phyloP scores from a whole-genome alignment of 768 basidiomycete genomes.

The Trametes villosa region DNA sequence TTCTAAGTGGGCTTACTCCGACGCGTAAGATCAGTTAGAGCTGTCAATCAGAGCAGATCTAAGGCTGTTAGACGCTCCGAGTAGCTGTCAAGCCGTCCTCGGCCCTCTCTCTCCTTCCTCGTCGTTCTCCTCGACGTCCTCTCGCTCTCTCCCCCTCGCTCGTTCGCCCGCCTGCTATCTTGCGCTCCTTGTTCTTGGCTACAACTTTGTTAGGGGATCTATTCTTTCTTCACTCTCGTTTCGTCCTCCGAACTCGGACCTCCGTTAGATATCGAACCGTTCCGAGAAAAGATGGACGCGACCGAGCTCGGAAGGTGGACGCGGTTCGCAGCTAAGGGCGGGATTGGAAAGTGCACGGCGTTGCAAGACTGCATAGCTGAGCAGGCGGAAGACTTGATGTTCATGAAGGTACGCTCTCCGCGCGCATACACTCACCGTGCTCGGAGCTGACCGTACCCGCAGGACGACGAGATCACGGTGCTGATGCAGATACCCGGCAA shows the following conservation, averaged over 20 bases:
- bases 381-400: slow-evolving; percentile 80
- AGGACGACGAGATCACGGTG: slow-evolving; percentile 83
- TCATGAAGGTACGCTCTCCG: slow-evolving; percentile 65
- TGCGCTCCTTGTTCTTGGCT: no score
- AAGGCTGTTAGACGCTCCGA: no score
- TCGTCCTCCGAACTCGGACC: no score
- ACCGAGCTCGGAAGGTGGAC: slow-evolving; percentile 79
- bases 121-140: no score
- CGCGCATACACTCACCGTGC: background rate
- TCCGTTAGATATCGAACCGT: background rate
- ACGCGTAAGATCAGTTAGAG: no score
- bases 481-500: slow-evolving; percentile 67
- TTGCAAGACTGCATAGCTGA: slow-evolving; percentile 76
- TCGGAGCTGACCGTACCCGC: slow-evolving; percentile 8
- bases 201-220: no score
- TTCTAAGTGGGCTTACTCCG: no score
- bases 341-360: slow-evolving; percentile 82
- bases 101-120: no score
- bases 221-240: background rate
- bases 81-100: no score
- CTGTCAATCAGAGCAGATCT: no score
- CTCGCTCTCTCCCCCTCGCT: no score
- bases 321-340: slow-evolving; percentile 83
- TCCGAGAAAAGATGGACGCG: slow-evolving; percentile 58
- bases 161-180: no score